Base-by-base conservation (phyloP, 2,329 filamentous ascomycete species). In the Exophiala dermatitidis region DNA sequence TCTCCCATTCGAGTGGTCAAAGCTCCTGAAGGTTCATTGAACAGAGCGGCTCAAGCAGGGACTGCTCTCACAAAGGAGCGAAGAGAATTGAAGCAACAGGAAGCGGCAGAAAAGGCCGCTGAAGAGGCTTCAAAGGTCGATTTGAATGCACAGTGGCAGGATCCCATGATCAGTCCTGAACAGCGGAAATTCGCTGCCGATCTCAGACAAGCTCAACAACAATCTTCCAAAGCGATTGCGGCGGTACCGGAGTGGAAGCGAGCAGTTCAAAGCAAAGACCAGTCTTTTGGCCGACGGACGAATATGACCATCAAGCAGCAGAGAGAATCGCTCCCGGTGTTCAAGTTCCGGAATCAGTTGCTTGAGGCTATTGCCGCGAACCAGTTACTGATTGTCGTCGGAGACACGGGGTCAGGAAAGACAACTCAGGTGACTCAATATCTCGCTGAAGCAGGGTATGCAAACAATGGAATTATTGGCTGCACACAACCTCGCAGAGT, bases 391-490 rank as follows among this genome's bases (percentile, higher is more conserved):
- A 95, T 98, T 65, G 91, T 98, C 0, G 91, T 98, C 48, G 93
- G 93, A 63, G 93, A 98, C 68, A 98, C 93, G 48, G 93, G 93
- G 9, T 96, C 90, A 0, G 93, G 93, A 62, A 98, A 98, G 72
- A 98, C 93, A 2, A 98, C 93, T 0, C 93, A 98, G 70, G 74
- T 98, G 56, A 96, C 94, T 0, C 94, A 98, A 66, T 98, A 97
- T 62, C 76, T 98, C 6, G 83, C 94, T 66, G 93, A 98, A 69
- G 93, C 97, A 64, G 94, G 94, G 0, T 98, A 96, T 67, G 88
- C 85, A 9, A 86, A 85, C 51, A 73, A 78, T 32, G 93, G 93
- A 46, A 84, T 96, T 78, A 97, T 98, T 63, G 91, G 90, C 3
- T 98, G 93, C 67, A 98, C 93, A 1, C 93, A 98, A 63, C 93